Conservation (phyloP, 2,329 filamentous ascomycete species). For the Arthrobotrys sinensis region DNA sequence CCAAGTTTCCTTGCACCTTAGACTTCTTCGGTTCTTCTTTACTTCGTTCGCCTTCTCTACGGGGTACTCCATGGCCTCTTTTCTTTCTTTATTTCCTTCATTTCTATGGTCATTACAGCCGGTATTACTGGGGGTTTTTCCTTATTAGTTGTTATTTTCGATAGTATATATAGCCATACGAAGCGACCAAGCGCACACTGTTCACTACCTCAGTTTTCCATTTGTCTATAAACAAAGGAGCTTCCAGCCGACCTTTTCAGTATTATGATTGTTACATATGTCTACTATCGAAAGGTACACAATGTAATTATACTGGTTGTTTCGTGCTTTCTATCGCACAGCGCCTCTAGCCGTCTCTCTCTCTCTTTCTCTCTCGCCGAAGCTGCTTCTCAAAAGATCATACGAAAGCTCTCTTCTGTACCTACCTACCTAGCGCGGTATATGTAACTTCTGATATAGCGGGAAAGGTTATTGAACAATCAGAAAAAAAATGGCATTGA, state of each 20-base stretch:
- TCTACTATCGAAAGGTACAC: constrained; percentile 3
- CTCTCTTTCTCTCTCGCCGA: neutral
- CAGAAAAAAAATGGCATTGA: neutral
- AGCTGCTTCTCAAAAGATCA: constrained; percentile 1
- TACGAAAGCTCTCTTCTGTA: neutral
- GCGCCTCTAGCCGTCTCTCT: neutral
- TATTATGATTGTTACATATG: neutral
- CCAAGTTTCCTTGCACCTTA: constrained; percentile 11
- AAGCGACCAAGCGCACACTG: constrained; percentile 9
- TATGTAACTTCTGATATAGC: neutral
- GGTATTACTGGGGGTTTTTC: constrained; percentile 17
- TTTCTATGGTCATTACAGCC: constrained; percentile 19
- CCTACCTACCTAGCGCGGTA: neutral
- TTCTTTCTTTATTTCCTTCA: constrained; percentile 4
- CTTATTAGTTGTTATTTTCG: constrained; percentile 18
- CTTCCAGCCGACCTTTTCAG: neutral
- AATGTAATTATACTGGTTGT: constrained; percentile 1
- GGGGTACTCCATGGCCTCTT: constrained; percentile 3
- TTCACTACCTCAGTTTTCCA: neutral
- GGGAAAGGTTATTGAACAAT: neutral
- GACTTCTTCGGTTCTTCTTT: neutral
- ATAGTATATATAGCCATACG: constrained; percentile 23
- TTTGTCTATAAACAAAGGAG: constrained; percentile 12
- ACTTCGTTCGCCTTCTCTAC: neutral
- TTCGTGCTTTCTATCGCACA: neutral